Evolutionary conservation across 75 land plant species (phyloP).

Genomic region (Cryptomeria japonica): DNA sequence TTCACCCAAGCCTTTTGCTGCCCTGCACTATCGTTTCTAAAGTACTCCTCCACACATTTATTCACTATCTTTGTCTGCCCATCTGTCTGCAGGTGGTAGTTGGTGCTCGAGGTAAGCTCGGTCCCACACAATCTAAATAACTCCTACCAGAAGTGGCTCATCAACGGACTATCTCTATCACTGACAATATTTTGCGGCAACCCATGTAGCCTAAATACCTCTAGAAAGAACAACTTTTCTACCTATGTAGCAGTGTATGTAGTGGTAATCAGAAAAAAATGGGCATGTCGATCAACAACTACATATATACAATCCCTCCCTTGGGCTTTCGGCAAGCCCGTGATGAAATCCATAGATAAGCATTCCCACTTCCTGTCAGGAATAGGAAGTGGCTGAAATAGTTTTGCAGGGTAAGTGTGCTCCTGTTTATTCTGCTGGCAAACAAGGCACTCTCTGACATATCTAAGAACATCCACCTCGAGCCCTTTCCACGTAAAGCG

Average conservation of each 20-base stretch:
- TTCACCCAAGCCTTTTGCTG: too few relatives aligned
- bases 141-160: not conserved
- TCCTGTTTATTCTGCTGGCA: slow-evolving; percentile 15
- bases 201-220: not conserved
- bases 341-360: slow-evolving; percentile 21
- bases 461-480: not conserved
- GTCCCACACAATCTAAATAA: not conserved
- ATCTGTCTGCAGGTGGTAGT: not conserved
- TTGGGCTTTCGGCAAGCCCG: slow-evolving; percentile 1
- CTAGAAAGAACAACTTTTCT: too few relatives aligned
- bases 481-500: not conserved
- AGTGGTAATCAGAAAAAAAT: not conserved
- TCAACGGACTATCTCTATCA: not conserved
- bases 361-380: slow-evolving; percentile 14
- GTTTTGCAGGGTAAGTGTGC: not conserved
- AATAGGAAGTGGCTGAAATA: slow-evolving; percentile 13
- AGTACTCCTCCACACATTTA: not conserved
- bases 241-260: not conserved
- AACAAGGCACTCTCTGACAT: not conserved
- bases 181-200: not conserved
- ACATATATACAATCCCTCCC: not conserved
- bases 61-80: not conserved
- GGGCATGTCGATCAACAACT: not conserved
- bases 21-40: too few relatives aligned
- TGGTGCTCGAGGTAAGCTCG: not conserved